A percentile compares a stretch with the other conserved stretches of the same genome.
Evolutionary conservation across 2,329 filamentous ascomycete species (phyloP).

Genomic region (Aspergillus unguis): DNA sequence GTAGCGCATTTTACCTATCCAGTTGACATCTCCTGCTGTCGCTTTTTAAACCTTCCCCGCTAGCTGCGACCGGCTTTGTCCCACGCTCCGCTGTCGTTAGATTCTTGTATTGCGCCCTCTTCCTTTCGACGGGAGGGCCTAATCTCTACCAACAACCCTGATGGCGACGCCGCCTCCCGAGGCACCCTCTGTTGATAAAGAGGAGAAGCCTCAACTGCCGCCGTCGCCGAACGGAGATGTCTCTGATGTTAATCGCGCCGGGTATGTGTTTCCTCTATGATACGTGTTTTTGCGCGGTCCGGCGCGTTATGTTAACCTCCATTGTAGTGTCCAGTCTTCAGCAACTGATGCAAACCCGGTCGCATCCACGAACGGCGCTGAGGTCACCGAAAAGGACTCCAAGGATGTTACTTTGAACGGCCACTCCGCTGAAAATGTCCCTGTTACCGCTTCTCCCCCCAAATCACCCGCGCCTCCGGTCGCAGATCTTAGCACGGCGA

Average conservation of each 20-base stretch:
- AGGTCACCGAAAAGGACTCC: slow-evolving; percentile 13
- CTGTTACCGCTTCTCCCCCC: slow-evolving; percentile 26
- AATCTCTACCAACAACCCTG: slow-evolving; percentile 17
- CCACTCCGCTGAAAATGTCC: slow-evolving; percentile 30
- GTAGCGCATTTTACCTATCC: slow-evolving; percentile 35
- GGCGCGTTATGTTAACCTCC: slow-evolving; percentile 17
- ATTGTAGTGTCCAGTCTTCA: slow-evolving; percentile 22
- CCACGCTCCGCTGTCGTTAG: slow-evolving; percentile 21
- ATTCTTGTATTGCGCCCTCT: slow-evolving; percentile 26
- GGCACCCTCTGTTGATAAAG: slow-evolving; percentile 35
- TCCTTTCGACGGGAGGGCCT: slow-evolving; percentile 17
- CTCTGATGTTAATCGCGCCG: slow-evolving; percentile 25
- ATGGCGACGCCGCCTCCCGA: slow-evolving; percentile 46
- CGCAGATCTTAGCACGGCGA: slow-evolving; percentile 10
- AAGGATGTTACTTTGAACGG: slow-evolving; percentile 30
- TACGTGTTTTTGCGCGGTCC: not conserved
- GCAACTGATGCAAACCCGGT: slow-evolving; percentile 25
- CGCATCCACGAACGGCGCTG: slow-evolving; percentile 14
- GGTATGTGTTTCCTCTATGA: slow-evolving; percentile 25
- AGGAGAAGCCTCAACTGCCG: slow-evolving; percentile 41
- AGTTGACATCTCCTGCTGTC: slow-evolving; percentile 29
- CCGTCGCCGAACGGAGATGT: slow-evolving; percentile 34
- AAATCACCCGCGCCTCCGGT: slow-evolving; percentile 26
- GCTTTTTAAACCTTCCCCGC: slow-evolving; percentile 23
- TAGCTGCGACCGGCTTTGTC: slow-evolving; percentile 23